Conservation (phyloP, 2,329 filamentous ascomycete species). For the Colletotrichum shisoi region DNA sequence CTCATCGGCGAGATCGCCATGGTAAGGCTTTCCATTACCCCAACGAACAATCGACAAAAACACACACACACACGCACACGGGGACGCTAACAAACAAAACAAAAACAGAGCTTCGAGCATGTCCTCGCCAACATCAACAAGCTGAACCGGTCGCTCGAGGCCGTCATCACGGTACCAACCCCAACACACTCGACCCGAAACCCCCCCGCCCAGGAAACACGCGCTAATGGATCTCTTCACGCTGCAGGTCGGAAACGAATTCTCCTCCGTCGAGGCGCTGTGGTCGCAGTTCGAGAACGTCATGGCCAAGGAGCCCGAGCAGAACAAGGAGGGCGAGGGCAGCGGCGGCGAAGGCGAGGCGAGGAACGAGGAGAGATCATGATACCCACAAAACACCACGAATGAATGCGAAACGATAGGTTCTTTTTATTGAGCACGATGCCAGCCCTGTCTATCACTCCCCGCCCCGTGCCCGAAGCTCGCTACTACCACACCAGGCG, state of each 20-base stretch:
- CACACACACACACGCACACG: slow-evolving; percentile 55
- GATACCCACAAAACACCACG: slow-evolving; percentile 16
- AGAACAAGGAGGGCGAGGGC: slow-evolving; percentile 41
- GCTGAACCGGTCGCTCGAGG: slow-evolving; percentile 88
- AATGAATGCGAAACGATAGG: slow-evolving; percentile 5
- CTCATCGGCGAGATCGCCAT: slow-evolving; percentile 76
- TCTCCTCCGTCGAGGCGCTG: slow-evolving; percentile 93
- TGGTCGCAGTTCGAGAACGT: slow-evolving; percentile 98
- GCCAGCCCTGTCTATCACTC: background rate
- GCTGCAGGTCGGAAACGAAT: slow-evolving; percentile 86
- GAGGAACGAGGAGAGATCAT: slow-evolving; percentile 43
- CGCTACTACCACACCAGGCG: background rate
- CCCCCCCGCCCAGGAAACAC: background rate
- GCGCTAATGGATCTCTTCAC: background rate
- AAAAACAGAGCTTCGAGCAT: slow-evolving; percentile 75
- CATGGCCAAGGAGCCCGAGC: slow-evolving; percentile 75
- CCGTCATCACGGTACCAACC: slow-evolving; percentile 76
- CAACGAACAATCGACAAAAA: slow-evolving; percentile 43
- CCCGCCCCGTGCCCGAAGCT: background rate
- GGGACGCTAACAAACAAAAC: slow-evolving; percentile 11
- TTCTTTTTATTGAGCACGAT: background rate
- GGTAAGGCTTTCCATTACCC: slow-evolving; percentile 53
- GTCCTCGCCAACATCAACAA: slow-evolving; percentile 96
- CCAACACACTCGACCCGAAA: too few species aligned
- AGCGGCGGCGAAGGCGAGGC: slow-evolving; percentile 43